These are phyloP conservation scores for Alternaria novae-zelandiae DNA, from an alignment of 2,329 filamentous ascomycete species.

Conservation along the genomic window DNA sequence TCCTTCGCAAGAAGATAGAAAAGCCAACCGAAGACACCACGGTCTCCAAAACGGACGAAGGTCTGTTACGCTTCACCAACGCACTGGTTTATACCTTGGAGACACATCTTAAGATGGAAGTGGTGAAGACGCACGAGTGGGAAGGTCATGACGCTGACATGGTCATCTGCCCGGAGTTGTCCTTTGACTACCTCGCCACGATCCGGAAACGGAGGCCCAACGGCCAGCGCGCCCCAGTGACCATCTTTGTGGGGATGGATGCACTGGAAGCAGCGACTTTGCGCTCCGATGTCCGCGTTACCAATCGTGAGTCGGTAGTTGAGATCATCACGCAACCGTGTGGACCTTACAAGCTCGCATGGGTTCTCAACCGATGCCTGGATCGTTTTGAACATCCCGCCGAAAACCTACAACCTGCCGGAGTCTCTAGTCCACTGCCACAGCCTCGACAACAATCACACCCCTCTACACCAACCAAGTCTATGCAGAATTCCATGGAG, in stretches of 20 bases:
- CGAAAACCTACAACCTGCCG: slow-evolving; percentile 22
- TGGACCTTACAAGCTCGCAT: slow-evolving; percentile 42
- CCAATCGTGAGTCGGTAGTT: slow-evolving; percentile 37
- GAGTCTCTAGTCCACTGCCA: neutral
- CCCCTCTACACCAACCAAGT: neutral
- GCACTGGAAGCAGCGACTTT: slow-evolving; percentile 41
- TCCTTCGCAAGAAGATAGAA: slow-evolving; percentile 22
- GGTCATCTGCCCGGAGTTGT: slow-evolving; percentile 43
- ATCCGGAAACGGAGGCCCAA: slow-evolving; percentile 23
- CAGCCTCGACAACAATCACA: neutral
- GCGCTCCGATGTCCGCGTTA: slow-evolving; percentile 39
- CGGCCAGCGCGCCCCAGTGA: slow-evolving; percentile 25
- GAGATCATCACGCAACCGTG: slow-evolving; percentile 47
- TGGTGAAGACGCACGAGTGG: slow-evolving; percentile 34
- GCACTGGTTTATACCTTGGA: slow-evolving; percentile 28
- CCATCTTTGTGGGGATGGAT: slow-evolving; percentile 43
- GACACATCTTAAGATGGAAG: slow-evolving; percentile 35
- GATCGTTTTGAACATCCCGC: slow-evolving; percentile 30
- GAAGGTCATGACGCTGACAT: slow-evolving; percentile 31
- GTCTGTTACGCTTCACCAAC: slow-evolving; percentile 27
- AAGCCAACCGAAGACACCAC: neutral
- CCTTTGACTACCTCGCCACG: slow-evolving; percentile 38
- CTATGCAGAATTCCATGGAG: neutral
- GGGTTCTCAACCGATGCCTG: slow-evolving; percentile 37
- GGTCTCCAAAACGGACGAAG: slow-evolving; percentile 17